These are phyloP conservation scores for Amylocarpus encephaloides DNA, from an alignment of 2,329 filamentous ascomycete species.

Conservation along the genomic window DNA sequence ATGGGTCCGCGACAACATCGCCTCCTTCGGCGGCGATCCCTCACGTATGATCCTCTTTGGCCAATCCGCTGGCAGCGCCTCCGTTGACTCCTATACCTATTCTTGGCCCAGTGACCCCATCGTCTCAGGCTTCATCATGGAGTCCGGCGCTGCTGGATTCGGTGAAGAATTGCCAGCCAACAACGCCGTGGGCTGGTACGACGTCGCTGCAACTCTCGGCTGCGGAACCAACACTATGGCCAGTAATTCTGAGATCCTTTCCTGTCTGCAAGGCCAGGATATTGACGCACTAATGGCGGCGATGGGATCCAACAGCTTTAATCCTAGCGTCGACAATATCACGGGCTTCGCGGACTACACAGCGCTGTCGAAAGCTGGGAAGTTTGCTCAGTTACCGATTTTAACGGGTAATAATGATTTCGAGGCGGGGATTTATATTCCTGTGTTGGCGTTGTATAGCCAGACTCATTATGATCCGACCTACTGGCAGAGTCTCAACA, in stretches of 20 bases:
- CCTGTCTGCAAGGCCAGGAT: constrained; percentile 1
- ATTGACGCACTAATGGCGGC: constrained; percentile 3
- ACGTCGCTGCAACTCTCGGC: not conserved
- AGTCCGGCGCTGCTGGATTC: not conserved
- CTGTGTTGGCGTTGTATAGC: constrained; percentile 1
- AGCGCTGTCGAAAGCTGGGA: not conserved
- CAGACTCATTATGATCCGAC: not conserved
- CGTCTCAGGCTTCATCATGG: not conserved
- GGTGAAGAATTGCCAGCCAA: no score
- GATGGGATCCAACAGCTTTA: not conserved
- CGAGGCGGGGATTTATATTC: no score
- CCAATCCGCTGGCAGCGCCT: constrained; percentile 48
- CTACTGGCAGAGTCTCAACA: constrained; percentile 4
- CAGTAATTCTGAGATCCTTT: not conserved
- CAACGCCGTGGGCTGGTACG: not conserved
- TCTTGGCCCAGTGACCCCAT: not conserved
- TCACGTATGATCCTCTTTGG: constrained; percentile 52
- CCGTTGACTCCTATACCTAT: constrained; percentile 3
- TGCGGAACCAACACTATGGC: no score
- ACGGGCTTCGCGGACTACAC: constrained; percentile 8
- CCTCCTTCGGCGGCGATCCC: constrained; percentile 33
- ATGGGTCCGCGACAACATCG: constrained; percentile 34
- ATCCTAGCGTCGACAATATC: constrained; percentile 7
- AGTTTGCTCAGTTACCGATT: constrained; percentile 3
- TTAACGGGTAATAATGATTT: no score